Conservation (phyloP, 805 yeast species). For the Barnettozyma californica region DNA sequence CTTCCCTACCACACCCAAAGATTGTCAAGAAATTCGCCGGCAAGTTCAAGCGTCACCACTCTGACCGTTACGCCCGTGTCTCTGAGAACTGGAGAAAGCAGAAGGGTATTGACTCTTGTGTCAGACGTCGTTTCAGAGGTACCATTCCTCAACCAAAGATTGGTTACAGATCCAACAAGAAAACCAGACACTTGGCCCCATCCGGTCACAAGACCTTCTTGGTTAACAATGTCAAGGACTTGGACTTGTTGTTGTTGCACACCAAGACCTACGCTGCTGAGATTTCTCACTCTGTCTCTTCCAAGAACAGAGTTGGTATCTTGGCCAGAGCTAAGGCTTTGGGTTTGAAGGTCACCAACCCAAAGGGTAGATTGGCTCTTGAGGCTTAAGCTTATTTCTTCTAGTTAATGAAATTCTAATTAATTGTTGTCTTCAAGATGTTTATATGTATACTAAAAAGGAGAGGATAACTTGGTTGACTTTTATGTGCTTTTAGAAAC, state of each 20-base stretch:
- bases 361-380: constrained; percentile 96
- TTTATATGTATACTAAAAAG: constrained; percentile 4
- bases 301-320: constrained; percentile 96
- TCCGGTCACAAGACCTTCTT: constrained; percentile 97
- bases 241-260: constrained; percentile 94
- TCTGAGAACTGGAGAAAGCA: constrained; percentile 99
- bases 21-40: constrained; percentile 99
- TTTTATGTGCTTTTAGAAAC: constrained; percentile 2
- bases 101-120: constrained; percentile 99
- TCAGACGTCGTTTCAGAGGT: constrained; percentile 99
- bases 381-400: constrained; percentile 66
- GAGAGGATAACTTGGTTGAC: background rate
- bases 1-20: constrained; percentile 97
- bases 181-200: constrained; percentile 92
- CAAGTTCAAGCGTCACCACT: constrained; percentile 99
- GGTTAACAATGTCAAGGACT: constrained; percentile 88
- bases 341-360: constrained; percentile 98
- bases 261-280: constrained; percentile 99
- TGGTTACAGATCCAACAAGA: constrained; percentile 99
- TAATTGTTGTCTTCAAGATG: background rate
- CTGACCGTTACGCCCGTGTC: constrained; percentile 99
- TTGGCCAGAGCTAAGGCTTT: constrained; percentile 96
- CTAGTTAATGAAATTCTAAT: constrained; percentile 1
- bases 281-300: constrained; percentile 97
- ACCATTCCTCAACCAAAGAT: constrained; percentile 98